phyloP scores from a whole-genome alignment of 371 early-diverging fungal genomes.

The Fennellomyces sp. region DNA sequence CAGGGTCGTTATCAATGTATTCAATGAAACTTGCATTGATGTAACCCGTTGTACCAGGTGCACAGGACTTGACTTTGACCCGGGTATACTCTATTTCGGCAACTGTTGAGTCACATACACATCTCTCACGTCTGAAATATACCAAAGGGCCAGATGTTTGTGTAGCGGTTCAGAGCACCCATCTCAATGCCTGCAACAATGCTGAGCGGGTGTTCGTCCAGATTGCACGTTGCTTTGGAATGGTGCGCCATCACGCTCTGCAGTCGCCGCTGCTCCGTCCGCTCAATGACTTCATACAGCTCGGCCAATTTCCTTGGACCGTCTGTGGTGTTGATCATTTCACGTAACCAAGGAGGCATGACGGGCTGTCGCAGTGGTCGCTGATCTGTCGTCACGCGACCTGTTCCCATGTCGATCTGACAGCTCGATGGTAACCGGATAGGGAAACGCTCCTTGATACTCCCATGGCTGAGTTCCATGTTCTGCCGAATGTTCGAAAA shows the following conservation, averaged over 20 bases:
- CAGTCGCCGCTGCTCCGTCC: slow-evolving; percentile 61
- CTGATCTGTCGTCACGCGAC: slow-evolving; percentile 8
- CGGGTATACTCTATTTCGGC: slow-evolving; percentile 50
- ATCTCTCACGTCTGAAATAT: not conserved
- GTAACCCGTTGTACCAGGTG: slow-evolving; percentile 59
- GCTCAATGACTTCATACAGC: slow-evolving; percentile 52
- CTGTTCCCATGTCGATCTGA: slow-evolving; percentile 19
- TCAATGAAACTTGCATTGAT: slow-evolving; percentile 77
- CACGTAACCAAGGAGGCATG: slow-evolving; percentile 32
- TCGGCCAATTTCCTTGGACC: slow-evolving; percentile 41
- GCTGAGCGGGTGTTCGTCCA: slow-evolving; percentile 54
- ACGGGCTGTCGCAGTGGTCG: slow-evolving; percentile 2
- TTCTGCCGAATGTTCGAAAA: slow-evolving; percentile 46
- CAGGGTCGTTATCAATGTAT: slow-evolving; percentile 24
- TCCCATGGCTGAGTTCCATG: slow-evolving; percentile 32
- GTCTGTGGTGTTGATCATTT: slow-evolving; percentile 19
- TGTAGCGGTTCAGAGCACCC: slow-evolving; percentile 75
- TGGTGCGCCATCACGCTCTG: slow-evolving; percentile 63
- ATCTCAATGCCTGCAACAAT: slow-evolving; percentile 70
- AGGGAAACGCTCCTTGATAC: slow-evolving; percentile 35
- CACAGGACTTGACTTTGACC: slow-evolving; percentile 36
- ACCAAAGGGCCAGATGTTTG: slow-evolving; percentile 82
- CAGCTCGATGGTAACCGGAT: slow-evolving; percentile 24
- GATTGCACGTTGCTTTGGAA: slow-evolving; percentile 38
- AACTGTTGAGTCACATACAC: not conserved